Conservation (phyloP, 1,284 basidiomycete genomes). For the Trametes versicolor region DNA sequence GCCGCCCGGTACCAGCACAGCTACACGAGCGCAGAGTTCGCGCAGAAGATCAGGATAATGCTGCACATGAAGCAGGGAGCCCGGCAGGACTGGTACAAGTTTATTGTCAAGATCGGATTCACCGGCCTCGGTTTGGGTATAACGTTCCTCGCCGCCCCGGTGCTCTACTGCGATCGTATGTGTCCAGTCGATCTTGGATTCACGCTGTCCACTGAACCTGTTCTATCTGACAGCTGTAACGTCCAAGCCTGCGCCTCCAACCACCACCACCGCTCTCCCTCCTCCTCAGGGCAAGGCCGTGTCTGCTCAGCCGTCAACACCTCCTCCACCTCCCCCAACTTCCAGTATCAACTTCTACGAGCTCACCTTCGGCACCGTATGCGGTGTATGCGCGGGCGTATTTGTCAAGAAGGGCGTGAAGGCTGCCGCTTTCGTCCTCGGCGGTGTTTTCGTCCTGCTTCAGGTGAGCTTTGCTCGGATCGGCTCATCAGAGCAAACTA, state of each 20-base stretch:
- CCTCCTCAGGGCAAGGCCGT: constrained; percentile 19
- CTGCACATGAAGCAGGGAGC: not conserved
- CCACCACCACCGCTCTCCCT: constrained; percentile 11
- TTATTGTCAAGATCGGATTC: constrained; percentile 31
- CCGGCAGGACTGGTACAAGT: not conserved
- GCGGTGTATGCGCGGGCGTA: constrained; percentile 89
- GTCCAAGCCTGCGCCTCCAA: constrained; percentile 17
- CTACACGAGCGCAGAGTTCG: not conserved
- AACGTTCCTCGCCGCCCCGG: constrained; percentile 36
- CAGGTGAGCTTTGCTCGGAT: constrained; percentile 65
- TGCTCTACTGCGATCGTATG: constrained; percentile 48
- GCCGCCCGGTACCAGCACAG: constrained; percentile 7
- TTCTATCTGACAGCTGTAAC: constrained; percentile 15
- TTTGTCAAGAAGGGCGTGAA: constrained; percentile 96
- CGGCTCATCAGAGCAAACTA: not conserved
- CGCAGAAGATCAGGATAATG: not conserved
- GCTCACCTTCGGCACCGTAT: constrained; percentile 88
- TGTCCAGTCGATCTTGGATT: not conserved
- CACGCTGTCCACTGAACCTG: not conserved
- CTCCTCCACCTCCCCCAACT: constrained; percentile 61
- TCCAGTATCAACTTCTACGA: constrained; percentile 85
- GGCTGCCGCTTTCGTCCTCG: constrained; percentile 83
- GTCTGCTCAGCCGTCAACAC: constrained; percentile 25
- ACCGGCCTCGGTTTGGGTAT: constrained; percentile 42
- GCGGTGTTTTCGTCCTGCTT: constrained; percentile 87